phyloP scores from a whole-genome alignment of 2,329 filamentous ascomycete species.

The Stenocarpella maydis region DNA sequence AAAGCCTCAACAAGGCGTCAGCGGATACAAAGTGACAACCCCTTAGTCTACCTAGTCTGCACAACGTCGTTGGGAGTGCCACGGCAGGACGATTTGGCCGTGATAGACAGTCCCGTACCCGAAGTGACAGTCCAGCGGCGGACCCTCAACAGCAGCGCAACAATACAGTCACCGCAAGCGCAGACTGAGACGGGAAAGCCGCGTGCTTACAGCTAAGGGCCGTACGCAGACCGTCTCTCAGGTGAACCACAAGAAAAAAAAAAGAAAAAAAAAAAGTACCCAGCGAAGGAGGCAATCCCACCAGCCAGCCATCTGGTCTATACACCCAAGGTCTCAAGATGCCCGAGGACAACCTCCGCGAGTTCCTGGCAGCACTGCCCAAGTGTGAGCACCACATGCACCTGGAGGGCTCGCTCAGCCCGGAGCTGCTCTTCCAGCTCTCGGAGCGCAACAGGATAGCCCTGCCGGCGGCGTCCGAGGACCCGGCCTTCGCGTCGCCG shows the following conservation, averaged over 20 bases:
- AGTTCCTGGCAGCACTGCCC: conserved; percentile 71
- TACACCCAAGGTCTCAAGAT: conserved; percentile 48
- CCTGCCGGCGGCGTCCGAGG: conserved; percentile 60
- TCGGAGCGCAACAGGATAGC: conserved; percentile 71
- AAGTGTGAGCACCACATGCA: conserved; percentile 88
- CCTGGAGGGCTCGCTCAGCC: conserved; percentile 78
- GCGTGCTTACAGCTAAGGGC: neutral
- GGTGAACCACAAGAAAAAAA: neutral
- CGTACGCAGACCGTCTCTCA: neutral
- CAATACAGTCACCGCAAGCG: neutral
- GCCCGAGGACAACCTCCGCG: conserved; percentile 64
- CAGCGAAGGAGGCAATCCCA: neutral
- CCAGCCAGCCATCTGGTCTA: neutral
- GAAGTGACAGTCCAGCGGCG: neutral
- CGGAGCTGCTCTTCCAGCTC: conserved; percentile 73
- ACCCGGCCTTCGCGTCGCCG: conserved; percentile 70
- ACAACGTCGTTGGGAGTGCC: neutral
- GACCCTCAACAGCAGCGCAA: neutral
- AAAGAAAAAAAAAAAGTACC: too few species aligned
- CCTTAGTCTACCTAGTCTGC: neutral
- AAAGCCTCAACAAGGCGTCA: neutral
- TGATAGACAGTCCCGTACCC: neutral
- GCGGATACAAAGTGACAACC: neutral
- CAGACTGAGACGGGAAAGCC: neutral
- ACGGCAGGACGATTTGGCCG: neutral